Evolutionary conservation across 495 filamentous ascomycete genomes (phyloP).

Genomic region (Usnea hakonensis): DNA sequence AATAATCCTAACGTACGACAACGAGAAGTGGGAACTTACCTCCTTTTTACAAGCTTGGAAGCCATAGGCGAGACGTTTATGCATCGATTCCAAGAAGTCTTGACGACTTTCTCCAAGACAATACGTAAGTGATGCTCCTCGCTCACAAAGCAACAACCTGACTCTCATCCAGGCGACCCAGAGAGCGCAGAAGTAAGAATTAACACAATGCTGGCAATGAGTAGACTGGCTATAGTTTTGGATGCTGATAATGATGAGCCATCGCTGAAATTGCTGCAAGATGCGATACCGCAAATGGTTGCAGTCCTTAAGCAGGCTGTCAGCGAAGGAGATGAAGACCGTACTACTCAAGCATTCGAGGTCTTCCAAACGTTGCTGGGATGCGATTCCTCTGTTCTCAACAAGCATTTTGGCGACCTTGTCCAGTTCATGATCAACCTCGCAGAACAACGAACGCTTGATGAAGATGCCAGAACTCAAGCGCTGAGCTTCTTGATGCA

Average conservation of each 20-base stretch:
- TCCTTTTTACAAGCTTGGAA: slow-evolving; percentile 86
- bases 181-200: slow-evolving; percentile 86
- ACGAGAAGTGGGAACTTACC: slow-evolving; percentile 84
- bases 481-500: slow-evolving; percentile 91
- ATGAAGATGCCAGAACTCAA: slow-evolving; percentile 80
- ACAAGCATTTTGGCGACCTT: slow-evolving; percentile 79
- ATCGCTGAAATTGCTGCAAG: slow-evolving; percentile 63
- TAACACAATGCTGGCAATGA: slow-evolving; percentile 90
- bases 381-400: slow-evolving; percentile 77
- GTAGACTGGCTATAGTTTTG: slow-evolving; percentile 78
- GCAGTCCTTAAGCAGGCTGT: slow-evolving; percentile 77
- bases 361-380: slow-evolving; percentile 94
- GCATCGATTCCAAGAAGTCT: slow-evolving; percentile 67
- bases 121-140: slow-evolving; percentile 42
- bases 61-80: slow-evolving; percentile 69
- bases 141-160: not conserved
- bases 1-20: slow-evolving; percentile 63
- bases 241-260: slow-evolving; percentile 75
- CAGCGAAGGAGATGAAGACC: slow-evolving; percentile 71
- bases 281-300: slow-evolving; percentile 80
- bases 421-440: slow-evolving; percentile 92
- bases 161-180: slow-evolving; percentile 45
- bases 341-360: slow-evolving; percentile 82
- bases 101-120: slow-evolving; percentile 76
- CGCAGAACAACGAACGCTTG: slow-evolving; percentile 60